Percentiles rank a stretch among this genome's conserved stretches.
These are phyloP conservation scores for Metschnikowia similis DNA, from an alignment of 805 yeast genomes.

Conservation along the genomic window DNA sequence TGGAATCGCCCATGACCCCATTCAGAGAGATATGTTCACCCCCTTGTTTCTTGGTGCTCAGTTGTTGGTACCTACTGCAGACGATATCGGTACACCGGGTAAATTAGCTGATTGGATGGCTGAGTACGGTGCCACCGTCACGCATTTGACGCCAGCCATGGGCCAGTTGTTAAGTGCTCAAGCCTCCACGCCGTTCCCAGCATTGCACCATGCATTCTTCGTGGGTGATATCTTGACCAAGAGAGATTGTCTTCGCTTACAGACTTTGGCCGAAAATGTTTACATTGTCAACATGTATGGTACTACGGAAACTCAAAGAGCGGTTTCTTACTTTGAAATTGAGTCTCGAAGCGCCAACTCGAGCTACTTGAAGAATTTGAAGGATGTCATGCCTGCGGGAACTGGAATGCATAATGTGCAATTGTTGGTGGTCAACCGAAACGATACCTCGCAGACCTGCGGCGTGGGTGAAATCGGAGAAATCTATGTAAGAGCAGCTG, in stretches of 20 bases:
- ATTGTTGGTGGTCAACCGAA: slow-evolving; percentile 85
- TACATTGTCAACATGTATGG: slow-evolving; percentile 97
- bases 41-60: slow-evolving; percentile 95
- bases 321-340: slow-evolving; percentile 92
- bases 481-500: slow-evolving; percentile 96
- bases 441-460: slow-evolving; percentile 84
- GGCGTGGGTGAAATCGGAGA: slow-evolving; percentile 99
- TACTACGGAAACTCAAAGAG: slow-evolving; percentile 98
- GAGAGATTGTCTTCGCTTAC: slow-evolving; percentile 92
- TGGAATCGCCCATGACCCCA: slow-evolving; percentile 99
- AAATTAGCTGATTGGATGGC: slow-evolving; percentile 97
- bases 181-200: slow-evolving; percentile 81
- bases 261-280: slow-evolving; percentile 85
- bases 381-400: slow-evolving; percentile 98
- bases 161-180: slow-evolving; percentile 96
- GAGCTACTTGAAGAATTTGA: slow-evolving; percentile 71
- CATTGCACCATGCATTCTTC: slow-evolving; percentile 92
- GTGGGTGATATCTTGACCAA: slow-evolving; percentile 97
- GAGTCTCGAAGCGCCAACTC: slow-evolving; percentile 67
- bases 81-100: slow-evolving; percentile 98
- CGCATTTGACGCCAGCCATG: slow-evolving; percentile 99
- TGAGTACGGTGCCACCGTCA: slow-evolving; percentile 84
- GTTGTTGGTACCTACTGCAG: slow-evolving; percentile 88
- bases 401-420: slow-evolving; percentile 96
- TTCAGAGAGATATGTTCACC: slow-evolving; percentile 98